phyloP scores from a whole-genome alignment of 345 rosid species.

The rapeseed (Brassica napus) region Da-Ae NC_063448.1:9532501-9533000 shows the following conservation, averaged over 20 bases:
- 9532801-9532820: slow-evolving; percentile 72
- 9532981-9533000: slow-evolving; percentile 69
- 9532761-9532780: slow-evolving; percentile 55
- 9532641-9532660: slow-evolving; percentile 31
- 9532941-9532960: slow-evolving; percentile 70
- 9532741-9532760: slow-evolving; percentile 50
- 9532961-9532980: slow-evolving; percentile 58
- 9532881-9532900: slow-evolving; percentile 52
- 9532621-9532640: slow-evolving; percentile 34
- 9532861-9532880: slow-evolving; percentile 34
- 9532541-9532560: neutral
- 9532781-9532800: slow-evolving; percentile 73
- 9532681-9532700: slow-evolving; percentile 55
- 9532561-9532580: slow-evolving; percentile 16
- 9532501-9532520: neutral
- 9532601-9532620: slow-evolving; percentile 1
- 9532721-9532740: slow-evolving; percentile 87
- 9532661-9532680: slow-evolving; percentile 40
- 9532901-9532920: slow-evolving; percentile 56
- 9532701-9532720: slow-evolving; percentile 68
- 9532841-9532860: slow-evolving; percentile 81
- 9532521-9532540: slow-evolving; percentile 3
- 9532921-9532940: slow-evolving; percentile 59
- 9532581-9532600: slow-evolving; percentile 29
- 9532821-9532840: slow-evolving; percentile 95